phyloP scores from a whole-genome alignment of 139 green algal genomes.

The Volvox reticuliferus region DNA sequence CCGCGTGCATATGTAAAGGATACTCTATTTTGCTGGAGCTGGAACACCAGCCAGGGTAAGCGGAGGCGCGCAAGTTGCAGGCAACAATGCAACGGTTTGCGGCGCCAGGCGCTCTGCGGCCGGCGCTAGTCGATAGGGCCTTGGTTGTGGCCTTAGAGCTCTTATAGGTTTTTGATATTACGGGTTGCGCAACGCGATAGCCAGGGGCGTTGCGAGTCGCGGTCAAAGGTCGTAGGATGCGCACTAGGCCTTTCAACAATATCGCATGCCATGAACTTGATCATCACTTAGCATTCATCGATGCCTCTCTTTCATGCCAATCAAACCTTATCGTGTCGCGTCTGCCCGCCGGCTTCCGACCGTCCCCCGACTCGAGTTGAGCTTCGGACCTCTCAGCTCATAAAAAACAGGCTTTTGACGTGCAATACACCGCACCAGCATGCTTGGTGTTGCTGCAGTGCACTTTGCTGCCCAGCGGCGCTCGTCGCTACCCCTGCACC shows the following conservation, averaged over 20 bases:
- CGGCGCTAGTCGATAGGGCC: neutral
- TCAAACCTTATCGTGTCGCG: neutral
- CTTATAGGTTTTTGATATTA: neutral
- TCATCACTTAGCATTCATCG: neutral
- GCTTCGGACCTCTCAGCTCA: neutral
- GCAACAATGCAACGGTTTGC: neutral
- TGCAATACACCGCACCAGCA: too few relatives aligned
- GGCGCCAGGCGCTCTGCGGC: neutral
- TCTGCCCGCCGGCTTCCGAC: constrained; percentile 6
- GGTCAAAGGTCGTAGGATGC: constrained; percentile 22
- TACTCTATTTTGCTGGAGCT: neutral
- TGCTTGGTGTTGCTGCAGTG: too few relatives aligned
- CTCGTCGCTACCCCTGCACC: too few relatives aligned
- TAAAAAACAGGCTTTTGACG: too few relatives aligned
- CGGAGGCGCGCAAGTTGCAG: neutral
- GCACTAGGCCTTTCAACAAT: neutral
- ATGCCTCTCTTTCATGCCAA: neutral
- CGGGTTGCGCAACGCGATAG: neutral
- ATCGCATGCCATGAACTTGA: neutral
- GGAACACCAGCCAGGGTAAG: neutral
- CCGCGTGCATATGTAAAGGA: neutral
- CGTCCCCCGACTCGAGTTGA: neutral
- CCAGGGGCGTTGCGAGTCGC: neutral
- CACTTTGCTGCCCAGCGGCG: too few relatives aligned
- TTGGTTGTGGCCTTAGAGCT: too few relatives aligned